These are phyloP conservation scores for Solanum clarkiae DNA, from an alignment of 257 asterid genomes.

Conservation along the genomic window DNA sequence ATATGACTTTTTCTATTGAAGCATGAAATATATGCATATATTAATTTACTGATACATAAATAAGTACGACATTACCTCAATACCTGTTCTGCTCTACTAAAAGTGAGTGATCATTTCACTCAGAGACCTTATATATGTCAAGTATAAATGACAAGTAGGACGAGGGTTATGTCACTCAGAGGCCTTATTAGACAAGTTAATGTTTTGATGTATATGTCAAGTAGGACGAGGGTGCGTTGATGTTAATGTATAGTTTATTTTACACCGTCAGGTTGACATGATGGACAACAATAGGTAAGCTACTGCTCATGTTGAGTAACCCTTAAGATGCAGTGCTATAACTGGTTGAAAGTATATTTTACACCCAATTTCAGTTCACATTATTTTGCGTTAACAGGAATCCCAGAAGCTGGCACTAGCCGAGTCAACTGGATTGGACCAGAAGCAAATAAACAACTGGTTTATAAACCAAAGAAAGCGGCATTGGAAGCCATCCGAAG, in stretches of 20 bases:
- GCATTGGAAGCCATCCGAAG: slow-evolving; percentile 98
- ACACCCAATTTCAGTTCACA: neutral
- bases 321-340: neutral
- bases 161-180: too few relatives aligned
- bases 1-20: neutral
- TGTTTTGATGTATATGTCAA: neutral
- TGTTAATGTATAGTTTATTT: neutral
- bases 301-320: neutral
- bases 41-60: neutral
- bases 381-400: slow-evolving; percentile 30
- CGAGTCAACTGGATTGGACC: slow-evolving; percentile 83
- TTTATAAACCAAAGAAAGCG: slow-evolving; percentile 88
- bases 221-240: neutral
- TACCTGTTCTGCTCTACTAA: neutral
- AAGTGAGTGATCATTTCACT: neutral
- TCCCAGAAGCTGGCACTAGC: slow-evolving; percentile 91
- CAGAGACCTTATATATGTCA: too few relatives aligned
- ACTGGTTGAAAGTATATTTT: neutral
- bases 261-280: neutral
- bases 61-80: neutral
- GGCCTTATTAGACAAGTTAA: neutral
- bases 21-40: neutral
- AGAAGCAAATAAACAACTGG: slow-evolving; percentile 95
- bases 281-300: neutral
- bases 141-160: too few relatives aligned